Evolutionary conservation across 23 red algal genomes (phyloP), one percentile per base, ranked within the genome.

Genomic region (Cyanidioschyzon merolae): DNA sequence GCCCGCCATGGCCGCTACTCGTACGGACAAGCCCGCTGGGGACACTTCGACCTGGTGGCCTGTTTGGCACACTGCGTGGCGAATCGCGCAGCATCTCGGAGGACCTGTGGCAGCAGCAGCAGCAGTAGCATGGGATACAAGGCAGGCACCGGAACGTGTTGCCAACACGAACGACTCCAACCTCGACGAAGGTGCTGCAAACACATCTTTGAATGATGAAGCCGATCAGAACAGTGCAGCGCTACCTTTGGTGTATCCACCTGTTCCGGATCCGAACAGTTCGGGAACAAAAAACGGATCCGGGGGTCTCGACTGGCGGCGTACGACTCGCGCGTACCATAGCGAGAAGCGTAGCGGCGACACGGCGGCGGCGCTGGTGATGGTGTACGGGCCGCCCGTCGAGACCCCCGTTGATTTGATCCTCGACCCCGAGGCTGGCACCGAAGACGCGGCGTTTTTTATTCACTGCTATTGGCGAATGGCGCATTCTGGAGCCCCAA

Each of bases 391-490:
- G 2, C 74, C 40, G 58, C 58, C 68, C n/a, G 85, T 83, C 29
- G 63, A 71, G 63, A 82, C 79, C 83, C 85, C 81, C 74, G 90
- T 85, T 76, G 90, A 95, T 79, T 80, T 89, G 16, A 50, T 86
- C 78, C 89, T 85, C 36, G 76, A 58, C 15, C 81, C 85, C 29
- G 90, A 88, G 67, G 75, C 76, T 58, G 87, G 87, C 68, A 95
- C 85, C 29, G 90, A 95, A 77, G 90, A 95, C 58, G 86, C 90
- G 2, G 63, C 84, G 18, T 95, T 95, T 74, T 95, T 95, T 31
- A 85, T 86, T 16, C 84, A 95, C 68, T 85, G 85, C 0, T 95
- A 95, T 82, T 82, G 79, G 39, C 82, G 90, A 30, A 75, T 95
- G 76, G 86, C 84, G 31, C 83, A 82, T 68, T 88, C 85, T 0